These are phyloP conservation scores for Colletotrichum sp. DNA, from an alignment of 2,329 filamentous ascomycete genomes.

Conservation along the genomic window DNA sequence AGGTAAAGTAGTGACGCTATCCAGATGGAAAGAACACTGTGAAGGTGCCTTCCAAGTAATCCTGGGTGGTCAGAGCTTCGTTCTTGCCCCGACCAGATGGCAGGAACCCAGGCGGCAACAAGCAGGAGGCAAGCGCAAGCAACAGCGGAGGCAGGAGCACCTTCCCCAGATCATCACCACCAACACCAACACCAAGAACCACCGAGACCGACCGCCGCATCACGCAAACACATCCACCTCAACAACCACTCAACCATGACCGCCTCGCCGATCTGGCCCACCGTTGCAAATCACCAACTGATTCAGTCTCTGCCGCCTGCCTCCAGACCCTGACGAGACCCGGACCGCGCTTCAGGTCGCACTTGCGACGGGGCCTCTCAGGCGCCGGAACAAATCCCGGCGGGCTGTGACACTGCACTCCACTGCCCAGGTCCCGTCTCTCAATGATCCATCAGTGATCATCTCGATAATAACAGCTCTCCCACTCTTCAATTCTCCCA, in stretches of 20 bases:
- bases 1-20: not conserved
- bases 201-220: not conserved
- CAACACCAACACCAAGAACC: not conserved
- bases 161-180: constrained; percentile 5
- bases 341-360: not conserved
- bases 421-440: not conserved
- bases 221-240: not conserved
- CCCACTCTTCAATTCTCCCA: not conserved
- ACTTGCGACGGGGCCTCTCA: not conserved
- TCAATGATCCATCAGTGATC: not conserved
- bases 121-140: not conserved
- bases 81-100: not conserved
- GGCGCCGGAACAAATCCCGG: constrained; percentile 9
- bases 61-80: not conserved
- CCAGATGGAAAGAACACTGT: not conserved
- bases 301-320: not conserved
- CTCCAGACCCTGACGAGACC: not conserved
- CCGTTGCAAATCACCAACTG: constrained; percentile 8
- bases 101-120: not conserved
- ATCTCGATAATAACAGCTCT: not conserved
- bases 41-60: not conserved
- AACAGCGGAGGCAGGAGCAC: not conserved
- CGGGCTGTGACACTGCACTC: not conserved
- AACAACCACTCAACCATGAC: not conserved
- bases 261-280: constrained; percentile 8